phyloP scores from a whole-genome alignment of 2,329 filamentous ascomycete genomes.

The Exserohilum turcica region DNA sequence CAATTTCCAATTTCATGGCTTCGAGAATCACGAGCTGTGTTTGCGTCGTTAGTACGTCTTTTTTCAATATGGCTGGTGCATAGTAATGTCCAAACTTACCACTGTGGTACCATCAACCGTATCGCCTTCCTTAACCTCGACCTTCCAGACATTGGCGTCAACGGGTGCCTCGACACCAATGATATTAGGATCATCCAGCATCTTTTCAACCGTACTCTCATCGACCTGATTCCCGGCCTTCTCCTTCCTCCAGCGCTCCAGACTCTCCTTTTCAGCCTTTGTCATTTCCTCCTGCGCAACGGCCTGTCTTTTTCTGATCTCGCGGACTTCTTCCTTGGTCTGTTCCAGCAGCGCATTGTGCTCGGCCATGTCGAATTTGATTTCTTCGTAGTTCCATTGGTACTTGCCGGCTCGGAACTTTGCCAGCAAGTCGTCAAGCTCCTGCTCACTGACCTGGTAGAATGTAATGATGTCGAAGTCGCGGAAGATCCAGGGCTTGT shows the following conservation, averaged over 20 bases:
- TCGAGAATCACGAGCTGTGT: conserved; percentile 50
- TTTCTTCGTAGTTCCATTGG: conserved; percentile 56
- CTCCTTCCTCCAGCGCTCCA: conserved; percentile 51
- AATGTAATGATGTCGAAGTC: conserved; percentile 64
- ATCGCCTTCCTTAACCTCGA: conserved; percentile 48
- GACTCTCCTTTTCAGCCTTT: conserved; percentile 54
- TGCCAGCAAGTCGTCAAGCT: conserved; percentile 57
- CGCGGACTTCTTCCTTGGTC: conserved; percentile 55
- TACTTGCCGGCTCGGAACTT: conserved; percentile 59
- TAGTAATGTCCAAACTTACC: conserved; percentile 19
- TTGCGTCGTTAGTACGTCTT: neutral
- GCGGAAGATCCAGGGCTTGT: conserved; percentile 60
- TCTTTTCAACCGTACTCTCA: conserved; percentile 55
- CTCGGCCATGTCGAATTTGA: conserved; percentile 61
- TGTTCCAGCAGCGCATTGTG: conserved; percentile 57
- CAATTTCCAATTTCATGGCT: conserved; percentile 56
- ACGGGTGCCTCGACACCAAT: conserved; percentile 50
- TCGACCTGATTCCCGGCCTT: conserved; percentile 53
- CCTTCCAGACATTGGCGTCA: conserved; percentile 55
- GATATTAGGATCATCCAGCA: conserved; percentile 53
- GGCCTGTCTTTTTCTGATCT: conserved; percentile 54
- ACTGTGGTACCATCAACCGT: conserved; percentile 41
- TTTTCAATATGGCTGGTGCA: neutral
- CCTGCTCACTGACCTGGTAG: conserved; percentile 58
- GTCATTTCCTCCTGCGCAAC: conserved; percentile 56